Percentiles rank a stretch among this genome's conserved stretches.
These are phyloP conservation scores for Cinnamomum micranthum DNA, from an alignment of 164 flowering plant genomes.

Conservation along the genomic window DNA sequence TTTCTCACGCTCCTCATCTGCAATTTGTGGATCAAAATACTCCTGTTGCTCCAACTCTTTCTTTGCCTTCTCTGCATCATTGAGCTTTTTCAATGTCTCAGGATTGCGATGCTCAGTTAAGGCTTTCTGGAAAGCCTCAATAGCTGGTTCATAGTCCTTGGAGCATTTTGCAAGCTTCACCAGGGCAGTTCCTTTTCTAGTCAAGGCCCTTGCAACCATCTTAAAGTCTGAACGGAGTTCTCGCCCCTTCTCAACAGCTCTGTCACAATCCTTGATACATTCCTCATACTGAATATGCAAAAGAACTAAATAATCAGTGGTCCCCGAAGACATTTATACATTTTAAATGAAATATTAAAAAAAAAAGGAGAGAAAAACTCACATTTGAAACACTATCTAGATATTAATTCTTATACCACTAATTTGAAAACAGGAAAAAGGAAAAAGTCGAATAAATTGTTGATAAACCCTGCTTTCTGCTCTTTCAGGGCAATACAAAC, in stretches of 20 bases:
- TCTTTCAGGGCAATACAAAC: too few relatives aligned
- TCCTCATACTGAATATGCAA: constrained; percentile 67
- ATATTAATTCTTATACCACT: too few relatives aligned
- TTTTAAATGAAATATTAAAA: too few relatives aligned
- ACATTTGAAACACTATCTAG: background rate
- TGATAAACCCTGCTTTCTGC: too few relatives aligned
- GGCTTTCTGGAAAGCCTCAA: constrained; percentile 93
- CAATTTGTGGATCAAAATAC: constrained; percentile 74
- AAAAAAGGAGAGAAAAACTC: background rate
- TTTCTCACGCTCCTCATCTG: constrained; percentile 98
- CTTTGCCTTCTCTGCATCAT: constrained; percentile 95
- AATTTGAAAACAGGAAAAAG: too few relatives aligned
- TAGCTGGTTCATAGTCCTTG: constrained; percentile 87
- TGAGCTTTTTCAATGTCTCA: constrained; percentile 84
- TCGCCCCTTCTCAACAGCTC: constrained; percentile 95
- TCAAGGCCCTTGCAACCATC: constrained; percentile 92
- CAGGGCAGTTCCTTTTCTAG: constrained; percentile 89
- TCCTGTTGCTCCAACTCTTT: constrained; percentile 94
- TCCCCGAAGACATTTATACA: too few relatives aligned
- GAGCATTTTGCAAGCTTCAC: constrained; percentile 85
- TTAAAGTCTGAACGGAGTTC: constrained; percentile 89
- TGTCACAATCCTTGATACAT: constrained; percentile 90
- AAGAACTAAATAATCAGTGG: background rate
- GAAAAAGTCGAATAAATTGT: too few relatives aligned
- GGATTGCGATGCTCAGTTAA: constrained; percentile 97